Conservation (phyloP, 192 early-diverging fungal species). For the Fimicolochytrium jonesii region DNA sequence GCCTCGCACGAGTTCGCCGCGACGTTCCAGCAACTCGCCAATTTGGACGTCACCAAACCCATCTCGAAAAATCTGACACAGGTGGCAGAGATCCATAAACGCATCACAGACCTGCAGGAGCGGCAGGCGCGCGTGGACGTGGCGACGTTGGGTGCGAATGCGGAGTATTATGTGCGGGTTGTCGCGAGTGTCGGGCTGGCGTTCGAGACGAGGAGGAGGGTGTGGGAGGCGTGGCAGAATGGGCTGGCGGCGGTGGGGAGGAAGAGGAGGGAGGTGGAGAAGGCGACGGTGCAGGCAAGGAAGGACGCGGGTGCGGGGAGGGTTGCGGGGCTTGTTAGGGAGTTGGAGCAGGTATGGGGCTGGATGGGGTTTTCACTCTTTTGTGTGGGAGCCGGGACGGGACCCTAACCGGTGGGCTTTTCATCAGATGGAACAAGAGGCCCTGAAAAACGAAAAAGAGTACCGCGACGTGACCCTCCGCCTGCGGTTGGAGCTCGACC, state of each 20-base stretch:
- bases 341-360: too few species aligned
- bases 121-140: constrained; percentile 75
- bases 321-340: too few species aligned
- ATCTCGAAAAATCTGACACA: constrained; percentile 63
- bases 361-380: too few species aligned
- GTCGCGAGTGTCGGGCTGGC: constrained; percentile 77
- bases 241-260: constrained; percentile 66
- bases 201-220: constrained; percentile 69
- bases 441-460: constrained; percentile 26
- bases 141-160: constrained; percentile 66
- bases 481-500: constrained; percentile 9
- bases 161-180: constrained; percentile 87
- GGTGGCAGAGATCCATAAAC: constrained; percentile 76
- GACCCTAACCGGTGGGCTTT: too few species aligned
- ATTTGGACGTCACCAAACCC: constrained; percentile 64
- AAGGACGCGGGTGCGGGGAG: too few species aligned
- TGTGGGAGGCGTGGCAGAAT: constrained; percentile 65
- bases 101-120: constrained; percentile 73
- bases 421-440: too few species aligned
- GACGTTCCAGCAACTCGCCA: constrained; percentile 66
- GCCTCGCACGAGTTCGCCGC: constrained; percentile 81
- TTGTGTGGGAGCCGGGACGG: too few species aligned
- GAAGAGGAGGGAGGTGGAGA: too few species aligned
- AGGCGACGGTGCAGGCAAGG: too few species aligned
- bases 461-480: neutral